Percentiles rank a stretch among this genome's conserved stretches.
These are phyloP conservation scores for Ganoderma boninense DNA, from an alignment of 1,284 basidiomycete genomes.

Conservation along the genomic window DNA sequence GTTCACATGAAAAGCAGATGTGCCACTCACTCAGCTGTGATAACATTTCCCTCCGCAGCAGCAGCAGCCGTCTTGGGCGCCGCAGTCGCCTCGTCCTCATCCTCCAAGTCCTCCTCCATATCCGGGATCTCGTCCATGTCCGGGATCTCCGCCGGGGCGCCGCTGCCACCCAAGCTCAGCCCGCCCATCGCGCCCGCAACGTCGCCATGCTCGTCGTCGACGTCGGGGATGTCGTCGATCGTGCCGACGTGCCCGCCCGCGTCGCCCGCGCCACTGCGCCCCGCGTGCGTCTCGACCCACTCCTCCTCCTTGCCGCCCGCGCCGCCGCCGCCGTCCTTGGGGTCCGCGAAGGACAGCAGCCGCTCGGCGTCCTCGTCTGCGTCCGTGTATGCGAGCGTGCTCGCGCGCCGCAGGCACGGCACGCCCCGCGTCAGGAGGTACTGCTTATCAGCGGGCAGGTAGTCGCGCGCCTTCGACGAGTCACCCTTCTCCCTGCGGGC, in stretches of 20 bases:
- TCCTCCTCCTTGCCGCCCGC: constrained; percentile 76
- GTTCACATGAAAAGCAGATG: background rate
- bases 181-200: constrained; percentile 74
- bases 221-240: constrained; percentile 89
- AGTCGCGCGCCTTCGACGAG: constrained; percentile 85
- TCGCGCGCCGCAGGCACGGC: constrained; percentile 91
- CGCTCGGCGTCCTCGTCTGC: constrained; percentile 95
- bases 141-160: constrained; percentile 49
- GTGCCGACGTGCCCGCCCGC: constrained; percentile 60
- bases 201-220: constrained; percentile 93
- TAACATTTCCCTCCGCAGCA: constrained; percentile 25
- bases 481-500: constrained; percentile 87
- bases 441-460: constrained; percentile 94
- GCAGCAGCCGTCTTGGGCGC: constrained; percentile 59
- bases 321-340: constrained; percentile 43
- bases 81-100: constrained; percentile 80
- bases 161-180: constrained; percentile 67
- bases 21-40: constrained; percentile 37
- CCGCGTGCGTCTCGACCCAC: constrained; percentile 89
- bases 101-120: constrained; percentile 49
- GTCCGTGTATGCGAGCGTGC: constrained; percentile 92
- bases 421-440: constrained; percentile 95
- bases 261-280: constrained; percentile 62
- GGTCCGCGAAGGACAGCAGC: constrained; percentile 78
- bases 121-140: constrained; percentile 52